phyloP scores from a whole-genome alignment of 2,329 filamentous ascomycete genomes.

The Daldinia sp. region DNA sequence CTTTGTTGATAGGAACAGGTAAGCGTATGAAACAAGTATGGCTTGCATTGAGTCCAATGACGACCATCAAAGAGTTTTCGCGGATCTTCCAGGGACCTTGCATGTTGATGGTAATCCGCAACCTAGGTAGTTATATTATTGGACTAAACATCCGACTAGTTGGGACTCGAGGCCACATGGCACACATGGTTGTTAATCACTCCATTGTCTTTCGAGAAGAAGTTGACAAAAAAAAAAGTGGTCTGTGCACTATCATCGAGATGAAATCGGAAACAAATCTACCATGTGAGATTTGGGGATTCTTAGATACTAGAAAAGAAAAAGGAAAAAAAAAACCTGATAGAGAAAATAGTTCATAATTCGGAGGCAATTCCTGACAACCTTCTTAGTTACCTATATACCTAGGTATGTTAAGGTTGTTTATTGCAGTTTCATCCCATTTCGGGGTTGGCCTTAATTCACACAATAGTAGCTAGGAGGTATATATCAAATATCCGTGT shows the following conservation, averaged over 20 bases:
- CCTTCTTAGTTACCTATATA: neutral
- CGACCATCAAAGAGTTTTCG: conserved; percentile 9
- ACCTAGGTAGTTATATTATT: conserved; percentile 26
- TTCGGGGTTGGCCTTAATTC: neutral
- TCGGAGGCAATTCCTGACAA: neutral
- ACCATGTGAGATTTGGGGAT: neutral
- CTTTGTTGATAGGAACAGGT: conserved; percentile 13
- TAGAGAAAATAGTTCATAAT: neutral
- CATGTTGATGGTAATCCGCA: conserved; percentile 7
- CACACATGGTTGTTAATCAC: neutral
- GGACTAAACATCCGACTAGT: conserved; percentile 16
- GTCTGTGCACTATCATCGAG: neutral
- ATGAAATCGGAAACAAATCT: conserved; percentile 10
- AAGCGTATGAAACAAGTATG: conserved; percentile 3
- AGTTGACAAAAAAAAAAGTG: neutral
- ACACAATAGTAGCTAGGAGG: no score
- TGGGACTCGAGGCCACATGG: conserved; percentile 12
- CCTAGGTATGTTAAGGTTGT: neutral
- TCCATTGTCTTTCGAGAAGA: conserved; percentile 6
- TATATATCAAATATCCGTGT: neutral
- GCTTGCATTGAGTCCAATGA: conserved; percentile 11
- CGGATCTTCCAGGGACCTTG: conserved; percentile 17
- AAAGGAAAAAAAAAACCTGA: neutral
- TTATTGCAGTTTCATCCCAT: neutral
- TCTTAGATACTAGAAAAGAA: neutral